Conservation (phyloP, 73 alveolate species). For the Paramecium sonneborni region DNA sequence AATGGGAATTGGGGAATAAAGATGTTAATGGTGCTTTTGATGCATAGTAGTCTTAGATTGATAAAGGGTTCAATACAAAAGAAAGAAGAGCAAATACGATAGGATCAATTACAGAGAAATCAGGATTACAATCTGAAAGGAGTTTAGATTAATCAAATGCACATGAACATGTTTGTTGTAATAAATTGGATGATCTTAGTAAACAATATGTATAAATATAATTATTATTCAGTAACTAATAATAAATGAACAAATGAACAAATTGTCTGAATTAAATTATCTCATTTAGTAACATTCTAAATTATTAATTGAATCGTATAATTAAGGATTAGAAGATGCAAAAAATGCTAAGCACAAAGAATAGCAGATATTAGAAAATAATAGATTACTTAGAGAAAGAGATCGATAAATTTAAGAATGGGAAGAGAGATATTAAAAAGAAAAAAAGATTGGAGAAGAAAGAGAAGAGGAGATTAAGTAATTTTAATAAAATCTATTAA, state of each 20-base stretch:
- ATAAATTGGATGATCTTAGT: not conserved
- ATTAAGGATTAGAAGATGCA: not conserved
- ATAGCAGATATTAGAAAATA: not conserved
- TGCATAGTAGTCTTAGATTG: not conserved
- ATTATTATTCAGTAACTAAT: not conserved
- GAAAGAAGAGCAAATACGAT: not conserved
- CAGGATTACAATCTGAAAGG: not conserved
- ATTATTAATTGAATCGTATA: not conserved
- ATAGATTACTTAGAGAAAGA: not conserved
- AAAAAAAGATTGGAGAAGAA: not conserved
- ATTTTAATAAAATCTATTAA: not conserved
- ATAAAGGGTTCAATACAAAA: not conserved
- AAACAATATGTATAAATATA: not conserved
- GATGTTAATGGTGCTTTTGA: not conserved
- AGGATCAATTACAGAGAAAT: not conserved
- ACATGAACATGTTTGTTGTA: slow-evolving; percentile 15
- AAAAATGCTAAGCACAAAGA: not conserved
- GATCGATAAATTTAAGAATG: not conserved
- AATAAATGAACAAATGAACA: not conserved
- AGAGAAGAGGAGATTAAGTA: not conserved
- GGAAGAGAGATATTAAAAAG: not conserved
- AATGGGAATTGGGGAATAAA: not conserved
- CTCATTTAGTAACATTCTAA: not conserved
- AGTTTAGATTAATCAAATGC: not conserved
- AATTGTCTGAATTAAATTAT: not conserved